phyloP scores from a whole-genome alignment of 2,329 filamentous ascomycete species.

The Neurospora sp. region DNA sequence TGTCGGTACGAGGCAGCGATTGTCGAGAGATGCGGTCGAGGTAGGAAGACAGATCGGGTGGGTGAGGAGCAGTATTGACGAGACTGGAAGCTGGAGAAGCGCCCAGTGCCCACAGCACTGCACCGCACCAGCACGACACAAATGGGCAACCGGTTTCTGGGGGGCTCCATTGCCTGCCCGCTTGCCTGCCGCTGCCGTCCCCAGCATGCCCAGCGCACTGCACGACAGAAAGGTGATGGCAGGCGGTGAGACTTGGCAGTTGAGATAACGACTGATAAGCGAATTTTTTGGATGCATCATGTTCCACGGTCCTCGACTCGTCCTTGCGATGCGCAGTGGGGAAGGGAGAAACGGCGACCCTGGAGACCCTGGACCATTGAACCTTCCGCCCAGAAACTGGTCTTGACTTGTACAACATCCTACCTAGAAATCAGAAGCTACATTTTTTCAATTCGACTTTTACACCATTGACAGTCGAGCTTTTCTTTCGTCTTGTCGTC shows the following conservation, averaged over 20 bases:
- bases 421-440: background rate
- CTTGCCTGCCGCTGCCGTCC: constrained; percentile 6
- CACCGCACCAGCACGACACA: constrained; percentile 13
- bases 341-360: background rate
- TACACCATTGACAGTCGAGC: background rate
- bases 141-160: constrained; percentile 10
- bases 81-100: constrained; percentile 12
- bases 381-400: background rate
- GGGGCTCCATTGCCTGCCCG: constrained; percentile 14
- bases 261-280: constrained; percentile 17
- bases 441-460: background rate
- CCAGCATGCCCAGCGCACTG: background rate
- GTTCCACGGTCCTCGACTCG: background rate
- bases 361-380: background rate
- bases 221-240: constrained; percentile 6
- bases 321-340: background rate
- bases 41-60: constrained; percentile 4
- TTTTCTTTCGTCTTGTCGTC: background rate
- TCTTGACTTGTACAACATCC: background rate
- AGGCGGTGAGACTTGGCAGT: constrained; percentile 15
- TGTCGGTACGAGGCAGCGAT: background rate
- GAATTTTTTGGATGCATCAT: constrained; percentile 15
- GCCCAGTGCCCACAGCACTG: constrained; percentile 10
- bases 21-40: background rate
- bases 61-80: constrained; percentile 4